Conservation (phyloP, 441 rosid species). For the Syzygium malaccense region DNA sequence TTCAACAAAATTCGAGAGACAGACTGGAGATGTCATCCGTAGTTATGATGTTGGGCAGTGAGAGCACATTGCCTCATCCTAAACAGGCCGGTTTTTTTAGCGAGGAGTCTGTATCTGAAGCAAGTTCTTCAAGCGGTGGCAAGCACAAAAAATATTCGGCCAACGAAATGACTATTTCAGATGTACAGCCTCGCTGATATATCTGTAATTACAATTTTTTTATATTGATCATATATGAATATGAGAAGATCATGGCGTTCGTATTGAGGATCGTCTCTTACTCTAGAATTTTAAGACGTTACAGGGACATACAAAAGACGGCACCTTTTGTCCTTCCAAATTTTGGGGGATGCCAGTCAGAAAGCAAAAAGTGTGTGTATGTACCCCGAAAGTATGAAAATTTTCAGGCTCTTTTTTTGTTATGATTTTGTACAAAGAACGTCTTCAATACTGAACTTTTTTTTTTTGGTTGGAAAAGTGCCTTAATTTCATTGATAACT, state of each 20-base stretch:
- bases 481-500: too few species aligned
- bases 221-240: neutral
- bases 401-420: accelerated
- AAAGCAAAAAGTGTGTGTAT: neutral
- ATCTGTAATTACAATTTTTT: neutral
- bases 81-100: neutral
- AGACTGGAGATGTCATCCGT: neutral
- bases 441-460: too few species aligned
- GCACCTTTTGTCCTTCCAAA: neutral
- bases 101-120: neutral
- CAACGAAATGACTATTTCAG: neutral
- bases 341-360: neutral
- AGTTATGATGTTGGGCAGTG: neutral
- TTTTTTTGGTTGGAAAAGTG: too few species aligned
- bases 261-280: neutral
- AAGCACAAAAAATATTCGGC: neutral
- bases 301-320: neutral
- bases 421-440: neutral
- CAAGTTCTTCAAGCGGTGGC: neutral
- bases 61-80: neutral
- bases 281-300: too few species aligned
- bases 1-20: neutral
- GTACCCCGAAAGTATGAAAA: neutral
- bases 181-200: neutral
- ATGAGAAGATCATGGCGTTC: neutral